Base-by-base conservation (phyloP, 805 yeast species). In the Kregervanrija fluxuum region DNA sequence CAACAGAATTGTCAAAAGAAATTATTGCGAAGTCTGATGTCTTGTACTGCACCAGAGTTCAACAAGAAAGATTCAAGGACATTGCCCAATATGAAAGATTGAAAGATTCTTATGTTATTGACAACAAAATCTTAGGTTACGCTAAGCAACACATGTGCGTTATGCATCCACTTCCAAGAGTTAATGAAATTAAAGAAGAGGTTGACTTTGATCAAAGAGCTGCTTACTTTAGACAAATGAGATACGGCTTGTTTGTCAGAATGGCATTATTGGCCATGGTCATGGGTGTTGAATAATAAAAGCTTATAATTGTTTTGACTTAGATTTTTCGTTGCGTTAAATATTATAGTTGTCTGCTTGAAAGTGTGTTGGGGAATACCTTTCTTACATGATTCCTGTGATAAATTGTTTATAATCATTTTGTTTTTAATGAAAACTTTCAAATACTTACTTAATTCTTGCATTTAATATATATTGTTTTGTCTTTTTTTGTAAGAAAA, bases 201-300 rank as follows among this genome's bases (percentile, higher is more conserved):
- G 98, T 93, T 60, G 99, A 93, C 67, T 93, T 91, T 62, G 99
- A 93, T 69, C 97, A 91, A 68, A 85, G 99, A 68, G 98, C 99
- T 53, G 98, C 99, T 48, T 93, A 93, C 74, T 93, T 93, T 77
- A 85, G 99, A 79, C 98, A 93, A 75, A 93, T 93, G 99, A 85
- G 95, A 68, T 91, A 93, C 64, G 99, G 99, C 50, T 75, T 93
- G 65, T 93, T 83, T 63, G 96, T 95, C 39, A 89, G 99, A 77
- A 93, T 93, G 99, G 99, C 99, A 10, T 73, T 93, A 57, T 77
- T 93, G 63, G 96, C 98, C 45, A 85, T 93, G 95, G 99, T 95
- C 52, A 82, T 93, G 68, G 98, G 98, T 61, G 89, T 87, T 59
- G 96, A 88, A 64, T 79, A 83, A 52, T 85, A 70, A 47, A 41